phyloP scores from a whole-genome alignment of 2,329 filamentous ascomycete genomes.

The Penicillium fuscoglaucum region DNA sequence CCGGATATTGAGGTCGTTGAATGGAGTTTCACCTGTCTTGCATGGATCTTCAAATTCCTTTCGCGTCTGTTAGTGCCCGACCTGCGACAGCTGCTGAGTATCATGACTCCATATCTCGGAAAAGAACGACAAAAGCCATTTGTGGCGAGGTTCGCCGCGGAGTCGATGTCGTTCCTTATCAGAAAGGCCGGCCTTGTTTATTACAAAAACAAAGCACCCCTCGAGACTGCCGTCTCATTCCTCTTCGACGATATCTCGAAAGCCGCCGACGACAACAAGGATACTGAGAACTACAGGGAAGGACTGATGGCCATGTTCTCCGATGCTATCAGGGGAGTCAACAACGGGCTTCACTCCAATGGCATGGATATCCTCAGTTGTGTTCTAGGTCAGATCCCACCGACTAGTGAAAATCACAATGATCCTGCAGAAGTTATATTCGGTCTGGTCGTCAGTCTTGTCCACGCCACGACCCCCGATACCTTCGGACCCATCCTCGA shows the following conservation, averaged over 20 bases:
- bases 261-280: conserved; percentile 34
- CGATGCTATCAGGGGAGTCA: conserved; percentile 70
- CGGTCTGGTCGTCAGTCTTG: conserved; percentile 75
- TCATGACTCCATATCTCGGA: conserved; percentile 81
- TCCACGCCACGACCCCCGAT: conserved; percentile 76
- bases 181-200: conserved; percentile 81
- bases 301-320: conserved; percentile 91
- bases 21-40: conserved; percentile 92
- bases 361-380: conserved; percentile 55
- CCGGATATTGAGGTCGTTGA: conserved; percentile 87
- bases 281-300: conserved; percentile 67
- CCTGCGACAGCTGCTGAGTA: conserved; percentile 76
- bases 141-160: conserved; percentile 87
- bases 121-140: conserved; percentile 79
- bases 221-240: conserved; percentile 70
- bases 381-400: conserved; percentile 44
- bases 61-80: conserved; percentile 84
- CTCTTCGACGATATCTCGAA: conserved; percentile 66
- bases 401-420: conserved; percentile 31
- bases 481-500: conserved; percentile 70
- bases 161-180: conserved; percentile 90
- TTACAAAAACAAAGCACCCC: conserved; percentile 67
- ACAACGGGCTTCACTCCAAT: conserved; percentile 59
- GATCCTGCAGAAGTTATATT: conserved; percentile 59
- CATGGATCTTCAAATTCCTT: conserved; percentile 96